These are phyloP conservation scores for Saccharomycopsis sp. DNA, from an alignment of 805 yeast species.

Conservation along the genomic window DNA sequence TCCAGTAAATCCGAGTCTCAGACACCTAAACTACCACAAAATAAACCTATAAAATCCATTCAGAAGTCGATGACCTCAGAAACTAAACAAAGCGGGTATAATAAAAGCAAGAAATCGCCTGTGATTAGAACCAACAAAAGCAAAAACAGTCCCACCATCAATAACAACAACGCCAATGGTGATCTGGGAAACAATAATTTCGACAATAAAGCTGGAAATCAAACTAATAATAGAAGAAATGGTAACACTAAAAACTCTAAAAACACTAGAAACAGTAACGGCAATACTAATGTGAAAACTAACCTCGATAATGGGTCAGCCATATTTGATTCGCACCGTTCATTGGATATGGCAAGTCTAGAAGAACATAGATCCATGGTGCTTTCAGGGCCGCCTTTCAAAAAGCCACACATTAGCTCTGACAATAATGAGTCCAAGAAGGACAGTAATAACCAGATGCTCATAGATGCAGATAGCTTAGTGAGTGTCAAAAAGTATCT, in stretches of 20 bases:
- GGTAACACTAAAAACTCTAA: background rate
- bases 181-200: background rate
- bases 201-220: constrained; percentile 2
- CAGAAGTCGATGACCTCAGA: background rate
- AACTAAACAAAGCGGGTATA: background rate
- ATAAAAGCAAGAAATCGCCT: background rate
- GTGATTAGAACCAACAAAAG: background rate
- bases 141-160: background rate
- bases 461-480: background rate
- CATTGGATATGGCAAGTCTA: background rate
- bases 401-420: background rate
- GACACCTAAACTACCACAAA: background rate
- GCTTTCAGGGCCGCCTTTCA: background rate
- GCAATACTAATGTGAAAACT: background rate
- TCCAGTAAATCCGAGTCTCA: background rate
- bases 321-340: background rate
- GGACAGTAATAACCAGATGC: background rate
- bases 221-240: background rate
- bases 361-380: background rate
- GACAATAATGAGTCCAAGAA: background rate
- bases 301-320: background rate
- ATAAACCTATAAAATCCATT: background rate
- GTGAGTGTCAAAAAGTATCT: constrained; percentile 8
- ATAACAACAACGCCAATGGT: background rate
- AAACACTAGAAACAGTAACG: background rate